Base-by-base conservation (phyloP, 257 asterid genomes). In the Solanum medicagineum region DNA sequence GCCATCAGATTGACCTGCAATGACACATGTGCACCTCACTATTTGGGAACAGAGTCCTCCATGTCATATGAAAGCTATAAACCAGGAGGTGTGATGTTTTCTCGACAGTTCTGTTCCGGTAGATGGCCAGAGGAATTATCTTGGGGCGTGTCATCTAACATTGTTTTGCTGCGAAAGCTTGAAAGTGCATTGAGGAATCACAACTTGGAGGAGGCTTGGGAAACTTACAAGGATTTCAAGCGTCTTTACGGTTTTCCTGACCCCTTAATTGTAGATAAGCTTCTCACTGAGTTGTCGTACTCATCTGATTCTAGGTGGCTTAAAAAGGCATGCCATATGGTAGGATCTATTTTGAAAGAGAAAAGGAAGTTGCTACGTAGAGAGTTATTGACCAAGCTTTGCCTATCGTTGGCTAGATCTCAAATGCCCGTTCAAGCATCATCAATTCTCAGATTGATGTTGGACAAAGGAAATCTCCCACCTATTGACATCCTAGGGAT, bases 371-470 rank as follows among this genome's bases (percentile, higher is more conserved):
- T 92, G 57, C 90, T 93, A 81, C 80, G 73, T 53, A 90, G 88
- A 6, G 94, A 93, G 14, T 40, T 89, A 85, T 77, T 93, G 86
- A 85, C 93, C 53, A 95, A 95, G 91, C 90, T 95, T 20, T 85
- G 89, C 55, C 92, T 95, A 70, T 89, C 99, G 17, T 88, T 94
- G 85, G 90, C 92, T 80, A 88, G 99, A 90, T 94, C 95, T 83
- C 95, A 93, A 89, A 93, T 95, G 89, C 94, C 95, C 6, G 89
- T 90, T 86, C 87, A 81, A 81, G 86, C 98, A 5, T 91, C 97
- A 4, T 84, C 66, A 40, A 69, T 94, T 80, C 89, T 95, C 62
- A 87, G 99, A 84, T 20, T 92, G 87, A 90, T 93, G 92, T 63
- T 96, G 68, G 89, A 86, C 85, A 92, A 89, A 86, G 90, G 85